Conservation (phyloP, 805 yeast genomes). For the Ogataea polymorpha region DNA sequence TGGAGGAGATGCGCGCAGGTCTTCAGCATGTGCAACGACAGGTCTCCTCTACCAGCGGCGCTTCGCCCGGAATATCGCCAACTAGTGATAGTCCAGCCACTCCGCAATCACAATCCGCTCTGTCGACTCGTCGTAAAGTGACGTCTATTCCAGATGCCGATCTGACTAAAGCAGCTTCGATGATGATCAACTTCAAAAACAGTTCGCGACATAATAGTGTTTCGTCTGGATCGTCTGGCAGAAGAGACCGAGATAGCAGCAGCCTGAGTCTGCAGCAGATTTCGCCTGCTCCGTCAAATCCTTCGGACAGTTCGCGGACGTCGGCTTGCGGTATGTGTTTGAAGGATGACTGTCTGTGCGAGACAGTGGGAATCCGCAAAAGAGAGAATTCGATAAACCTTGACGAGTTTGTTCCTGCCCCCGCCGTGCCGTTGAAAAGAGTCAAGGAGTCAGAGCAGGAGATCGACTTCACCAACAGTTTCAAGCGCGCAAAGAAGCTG, state of each 20-base stretch:
- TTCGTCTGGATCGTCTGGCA: constrained; percentile 19
- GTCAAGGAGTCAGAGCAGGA: constrained; percentile 36
- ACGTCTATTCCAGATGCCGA: constrained; percentile 18
- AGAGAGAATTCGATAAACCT: constrained; percentile 9
- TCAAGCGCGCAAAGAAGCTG: constrained; percentile 26
- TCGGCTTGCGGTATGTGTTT: constrained; percentile 58
- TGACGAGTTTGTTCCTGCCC: constrained; percentile 49
- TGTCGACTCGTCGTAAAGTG: constrained; percentile 4
- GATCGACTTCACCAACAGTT: constrained; percentile 54
- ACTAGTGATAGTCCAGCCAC: constrained; percentile 17
- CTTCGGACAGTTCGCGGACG: constrained; percentile 37
- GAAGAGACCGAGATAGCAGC: constrained; percentile 8
- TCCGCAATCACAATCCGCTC: constrained; percentile 14
- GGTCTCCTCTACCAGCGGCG: neutral
- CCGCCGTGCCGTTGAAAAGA: constrained; percentile 60
- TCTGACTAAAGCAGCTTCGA: constrained; percentile 27
- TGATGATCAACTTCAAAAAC: constrained; percentile 30
- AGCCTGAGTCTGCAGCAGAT: constrained; percentile 24
- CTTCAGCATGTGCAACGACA: constrained; percentile 20
- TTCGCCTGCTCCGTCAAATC: constrained; percentile 51
- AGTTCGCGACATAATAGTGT: constrained; percentile 24
- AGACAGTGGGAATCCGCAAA: constrained; percentile 42
- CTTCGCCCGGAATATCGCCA: constrained; percentile 17
- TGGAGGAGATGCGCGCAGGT: constrained; percentile 38
- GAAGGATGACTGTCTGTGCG: constrained; percentile 70